phyloP scores from a whole-genome alignment of 192 early-diverging fungal genomes.

The Phlyctochytrium bullatum region DNA sequence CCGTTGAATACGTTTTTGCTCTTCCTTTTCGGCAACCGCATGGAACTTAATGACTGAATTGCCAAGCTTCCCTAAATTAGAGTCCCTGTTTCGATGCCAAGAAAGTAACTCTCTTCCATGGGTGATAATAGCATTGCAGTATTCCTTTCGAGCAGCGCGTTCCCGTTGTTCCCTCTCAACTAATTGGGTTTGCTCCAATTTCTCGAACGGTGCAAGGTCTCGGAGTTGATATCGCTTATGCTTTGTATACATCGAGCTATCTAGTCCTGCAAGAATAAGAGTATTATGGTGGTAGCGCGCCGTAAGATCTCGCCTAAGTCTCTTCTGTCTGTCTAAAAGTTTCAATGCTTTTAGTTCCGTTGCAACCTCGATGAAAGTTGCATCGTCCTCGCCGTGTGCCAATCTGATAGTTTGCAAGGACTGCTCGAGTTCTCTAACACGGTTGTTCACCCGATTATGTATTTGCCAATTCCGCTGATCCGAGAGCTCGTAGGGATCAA shows the following conservation, averaged over 20 bases:
- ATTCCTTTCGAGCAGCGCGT: constrained; percentile 56
- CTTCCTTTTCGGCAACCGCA: constrained; percentile 85
- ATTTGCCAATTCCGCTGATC: constrained; percentile 78
- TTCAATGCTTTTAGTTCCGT: constrained; percentile 87
- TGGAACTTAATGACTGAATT: constrained; percentile 75
- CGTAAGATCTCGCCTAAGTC: neutral
- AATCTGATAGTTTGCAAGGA: neutral
- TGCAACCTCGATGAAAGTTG: constrained; percentile 60
- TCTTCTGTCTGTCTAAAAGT: constrained; percentile 70
- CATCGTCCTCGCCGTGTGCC: too few relatives aligned
- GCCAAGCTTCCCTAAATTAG: constrained; percentile 71
- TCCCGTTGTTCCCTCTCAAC: constrained; percentile 30
- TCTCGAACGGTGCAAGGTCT: neutral
- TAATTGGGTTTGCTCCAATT: neutral
- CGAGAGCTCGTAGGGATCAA: constrained; percentile 76
- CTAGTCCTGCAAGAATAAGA: neutral
- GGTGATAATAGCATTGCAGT: constrained; percentile 46
- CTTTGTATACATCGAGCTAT: neutral
- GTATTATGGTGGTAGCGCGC: constrained; percentile 16
- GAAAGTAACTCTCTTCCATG: neutral
- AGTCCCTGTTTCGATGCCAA: constrained; percentile 48
- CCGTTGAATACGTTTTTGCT: constrained; percentile 81
- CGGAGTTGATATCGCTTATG: neutral
- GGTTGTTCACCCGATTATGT: constrained; percentile 66
- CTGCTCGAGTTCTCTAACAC: constrained; percentile 69